These are phyloP conservation scores for Gossypium sturtianum DNA, from an alignment of 345 rosid genomes.

Conservation along the genomic window DNA sequence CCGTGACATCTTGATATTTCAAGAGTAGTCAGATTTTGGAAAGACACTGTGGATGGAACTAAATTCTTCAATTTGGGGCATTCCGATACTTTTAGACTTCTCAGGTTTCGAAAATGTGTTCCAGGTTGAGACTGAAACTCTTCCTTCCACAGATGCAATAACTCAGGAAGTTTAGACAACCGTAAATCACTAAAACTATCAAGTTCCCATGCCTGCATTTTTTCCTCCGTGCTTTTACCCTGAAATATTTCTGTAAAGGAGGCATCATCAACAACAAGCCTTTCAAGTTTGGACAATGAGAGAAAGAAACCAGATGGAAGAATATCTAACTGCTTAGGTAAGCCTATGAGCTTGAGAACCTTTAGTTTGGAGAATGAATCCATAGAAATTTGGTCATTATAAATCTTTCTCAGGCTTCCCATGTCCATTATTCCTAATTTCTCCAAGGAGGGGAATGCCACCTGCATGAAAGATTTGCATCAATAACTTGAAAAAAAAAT, in stretches of 20 bases:
- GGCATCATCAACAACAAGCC: conserved; percentile 2
- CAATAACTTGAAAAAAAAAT: not conserved
- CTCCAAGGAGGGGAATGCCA: conserved; percentile 5
- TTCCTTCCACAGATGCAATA: conserved; percentile 5
- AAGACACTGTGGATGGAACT: conserved; percentile 3
- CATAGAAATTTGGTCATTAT: not conserved
- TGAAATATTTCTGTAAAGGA: conserved; percentile 3
- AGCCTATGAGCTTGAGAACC: conserved; percentile 4
- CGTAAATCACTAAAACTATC: not conserved
- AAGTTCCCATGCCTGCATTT: not conserved
- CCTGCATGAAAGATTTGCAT: conserved; percentile 5
- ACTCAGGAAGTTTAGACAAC: conserved; percentile 1
- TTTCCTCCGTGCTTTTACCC: not conserved
- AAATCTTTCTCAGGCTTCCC: not conserved
- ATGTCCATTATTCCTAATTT: conserved; percentile 5
- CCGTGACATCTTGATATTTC: conserved; percentile 9
- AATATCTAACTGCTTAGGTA: not conserved
- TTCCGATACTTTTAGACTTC: not conserved
- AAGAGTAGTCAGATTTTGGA: conserved; percentile 12
- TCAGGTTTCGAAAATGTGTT: not conserved
- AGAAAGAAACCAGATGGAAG: not conserved
- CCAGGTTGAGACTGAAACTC: not conserved
- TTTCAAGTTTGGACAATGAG: conserved; percentile 9
- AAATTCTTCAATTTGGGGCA: conserved; percentile 11
- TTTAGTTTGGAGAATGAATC: not conserved